These are phyloP conservation scores for Phytopythium chamaehyphon DNA, from an alignment of 352 stramenopile species.

Conservation along the genomic window DNA sequence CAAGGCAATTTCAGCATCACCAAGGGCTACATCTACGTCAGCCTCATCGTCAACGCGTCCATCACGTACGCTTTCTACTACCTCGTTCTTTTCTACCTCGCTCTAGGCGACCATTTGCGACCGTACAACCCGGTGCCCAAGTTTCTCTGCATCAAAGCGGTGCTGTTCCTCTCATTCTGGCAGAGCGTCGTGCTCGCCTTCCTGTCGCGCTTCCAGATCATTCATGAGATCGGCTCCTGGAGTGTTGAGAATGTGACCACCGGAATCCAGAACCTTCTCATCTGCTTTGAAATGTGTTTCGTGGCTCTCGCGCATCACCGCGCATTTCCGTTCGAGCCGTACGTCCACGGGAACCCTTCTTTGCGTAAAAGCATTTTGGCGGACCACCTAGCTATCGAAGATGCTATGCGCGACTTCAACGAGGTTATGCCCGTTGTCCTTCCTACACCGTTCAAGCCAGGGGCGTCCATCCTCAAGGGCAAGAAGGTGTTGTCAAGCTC, in stretches of 20 bases:
- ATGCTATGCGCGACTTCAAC: constrained; percentile 94
- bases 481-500: constrained; percentile 32
- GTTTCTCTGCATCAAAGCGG: constrained; percentile 98
- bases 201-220: constrained; percentile 85
- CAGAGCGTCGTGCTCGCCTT: constrained; percentile 93
- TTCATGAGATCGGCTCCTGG: constrained; percentile 90
- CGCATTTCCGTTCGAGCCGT: constrained; percentile 93
- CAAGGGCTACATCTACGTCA: constrained; percentile 90
- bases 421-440: constrained; percentile 87
- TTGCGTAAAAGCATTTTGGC: constrained; percentile 78
- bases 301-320: constrained; percentile 95
- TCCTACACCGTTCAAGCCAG: constrained; percentile 76
- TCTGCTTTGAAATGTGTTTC: constrained; percentile 99
- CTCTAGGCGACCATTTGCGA: constrained; percentile 84
- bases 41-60: constrained; percentile 93
- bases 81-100: constrained; percentile 96
- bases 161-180: constrained; percentile 99
- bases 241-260: constrained; percentile 95
- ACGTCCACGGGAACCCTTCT: constrained; percentile 40
- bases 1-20: constrained; percentile 83
- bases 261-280: constrained; percentile 97
- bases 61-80: constrained; percentile 98
- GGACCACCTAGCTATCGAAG: constrained; percentile 91
- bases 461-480: constrained; percentile 46
- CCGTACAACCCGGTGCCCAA: constrained; percentile 96